Evolutionary conservation across 2,329 filamentous ascomycete species (phyloP).

Genomic region (Sclerotinia glacialis): DNA sequence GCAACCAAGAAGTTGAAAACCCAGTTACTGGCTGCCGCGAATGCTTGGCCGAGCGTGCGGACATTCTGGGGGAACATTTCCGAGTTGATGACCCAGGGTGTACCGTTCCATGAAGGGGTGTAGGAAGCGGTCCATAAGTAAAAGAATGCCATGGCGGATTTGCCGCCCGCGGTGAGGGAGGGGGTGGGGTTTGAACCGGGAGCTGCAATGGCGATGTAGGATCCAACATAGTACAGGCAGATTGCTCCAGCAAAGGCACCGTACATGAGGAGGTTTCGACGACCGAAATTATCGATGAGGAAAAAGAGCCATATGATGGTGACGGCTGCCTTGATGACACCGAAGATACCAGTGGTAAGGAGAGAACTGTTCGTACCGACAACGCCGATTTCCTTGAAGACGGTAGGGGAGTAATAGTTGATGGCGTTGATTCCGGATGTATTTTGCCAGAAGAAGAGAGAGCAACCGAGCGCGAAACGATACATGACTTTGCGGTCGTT

Average conservation of each 20-base stretch:
- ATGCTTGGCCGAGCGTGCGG: slow-evolving; percentile 68
- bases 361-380: slow-evolving; percentile 30
- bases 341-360: slow-evolving; percentile 33
- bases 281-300: slow-evolving; percentile 57
- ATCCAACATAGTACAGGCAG: slow-evolving; percentile 34
- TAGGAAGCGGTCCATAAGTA: slow-evolving; percentile 62
- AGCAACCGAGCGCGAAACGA: slow-evolving; percentile 68
- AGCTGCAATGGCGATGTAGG: slow-evolving; percentile 38
- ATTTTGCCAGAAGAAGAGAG: slow-evolving; percentile 46
- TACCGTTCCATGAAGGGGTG: slow-evolving; percentile 36
- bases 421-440: slow-evolving; percentile 33
- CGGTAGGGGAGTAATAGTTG: slow-evolving; percentile 35
- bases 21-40: slow-evolving; percentile 70
- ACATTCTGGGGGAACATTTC: slow-evolving; percentile 52
- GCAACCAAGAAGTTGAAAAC: slow-evolving; percentile 64
- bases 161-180: slow-evolving; percentile 42
- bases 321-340: slow-evolving; percentile 29
- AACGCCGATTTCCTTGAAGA: slow-evolving; percentile 33
- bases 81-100: slow-evolving; percentile 35
- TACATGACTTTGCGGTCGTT: slow-evolving; percentile 42
- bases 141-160: slow-evolving; percentile 67
- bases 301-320: slow-evolving; percentile 50
- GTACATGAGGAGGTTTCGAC: slow-evolving; percentile 46
- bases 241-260: slow-evolving; percentile 26
- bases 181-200: slow-evolving; percentile 40